Base-by-base conservation (phyloP, 2,329 filamentous ascomycete genomes). In the Xylariaceae sp. region DNA sequence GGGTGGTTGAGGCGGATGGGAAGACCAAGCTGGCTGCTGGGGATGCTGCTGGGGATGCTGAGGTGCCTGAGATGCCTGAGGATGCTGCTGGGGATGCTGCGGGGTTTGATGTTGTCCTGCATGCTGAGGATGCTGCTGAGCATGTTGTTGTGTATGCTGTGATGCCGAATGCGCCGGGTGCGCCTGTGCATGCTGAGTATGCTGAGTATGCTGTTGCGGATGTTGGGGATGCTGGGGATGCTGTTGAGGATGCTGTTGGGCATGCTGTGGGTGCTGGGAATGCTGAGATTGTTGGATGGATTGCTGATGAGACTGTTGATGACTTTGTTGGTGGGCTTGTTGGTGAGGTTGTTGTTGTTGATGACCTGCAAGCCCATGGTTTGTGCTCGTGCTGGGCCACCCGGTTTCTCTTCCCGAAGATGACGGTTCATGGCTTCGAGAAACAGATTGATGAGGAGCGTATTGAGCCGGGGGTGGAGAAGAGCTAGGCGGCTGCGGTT, bases 401-500 rank as follows among this genome's bases (percentile, higher is more conserved):
- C 71, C 72, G 4, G 67, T 60, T 45, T 78, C 77, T 23, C 77
- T 71, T 30, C 66, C 67, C 1, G 71, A 49, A 39, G 63, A 65
- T 7, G 71, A 68, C 8, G 77, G 67, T 51, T 83, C 80, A 17
- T 79, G 76, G 9, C 75, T 71, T 34, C 78, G 74, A 10, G 78
- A 68, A 11, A 73, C 69, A 18, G 76, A 66, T n/a, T 75, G 73
- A 66, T 84, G 81, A 8, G 75, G 69, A 0, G 77, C 73, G 58
- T 85, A 85, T 64, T 84, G 82, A 17, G 79, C 77, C n/a, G 80
- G 76, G n/a, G 82, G 78, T 5, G 81, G 80, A n/a, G 77, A 76
- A 18, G 75, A 74, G 58, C 71, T 73, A 11, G 74, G 72, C n/a
- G 70, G 67, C 64, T 78, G 78, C 10, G 71, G 66, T 64, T 78